Base-by-base conservation (phyloP, 2,329 filamentous ascomycete species). In the Aquanectria penicillioides region DNA sequence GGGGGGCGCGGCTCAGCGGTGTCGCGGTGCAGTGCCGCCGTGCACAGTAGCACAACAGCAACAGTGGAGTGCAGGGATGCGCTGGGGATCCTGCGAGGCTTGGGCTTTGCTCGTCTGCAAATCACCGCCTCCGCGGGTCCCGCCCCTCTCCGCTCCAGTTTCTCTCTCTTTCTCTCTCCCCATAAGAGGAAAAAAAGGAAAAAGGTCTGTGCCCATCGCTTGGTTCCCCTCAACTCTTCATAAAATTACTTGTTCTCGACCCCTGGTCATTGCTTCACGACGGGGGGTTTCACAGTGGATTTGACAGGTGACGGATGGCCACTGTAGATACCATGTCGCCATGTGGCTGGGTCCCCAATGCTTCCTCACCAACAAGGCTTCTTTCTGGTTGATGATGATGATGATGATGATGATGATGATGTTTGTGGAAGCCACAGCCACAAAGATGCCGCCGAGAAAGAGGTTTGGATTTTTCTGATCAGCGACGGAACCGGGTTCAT, bases 31-130 rank as follows among this genome's bases (percentile, higher is more conserved):
- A n/a, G n/a, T n/a, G n/a, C n/a, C n/a, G n/a, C n/a, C n/a, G n/a
- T n/a, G n/a, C n/a, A n/a, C n/a, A n/a, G n/a, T n/a, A n/a, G n/a
- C n/a, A n/a, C n/a, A n/a, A n/a, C n/a, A n/a, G 40, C 17, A 18
- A 44, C 41, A 15, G 41, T 25, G 41, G 26, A n/a, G n/a, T n/a
- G n/a, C 41, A 44, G 41, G 41, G 41, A 44, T 44, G 11, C 26
- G n/a, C 12, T 28, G 29, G 34, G 34, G 34, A 20, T 17, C 34
- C 11, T 22, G 36, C 23, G 10, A 29, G 20, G 12, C 13, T n/a
- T n/a, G n/a, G n/a, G n/a, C n/a, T n/a, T n/a, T 43, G 23, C 11
- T 44, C 17, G 41, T 5, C 41, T 44, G 41, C 41, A 44, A 44
- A 44, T 44, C 41, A 44, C 41, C 29, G 29, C 41, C 41, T n/a